phyloP scores from a whole-genome alignment of 2,329 filamentous ascomycete species.

The Xylaria multiplex region DNA sequence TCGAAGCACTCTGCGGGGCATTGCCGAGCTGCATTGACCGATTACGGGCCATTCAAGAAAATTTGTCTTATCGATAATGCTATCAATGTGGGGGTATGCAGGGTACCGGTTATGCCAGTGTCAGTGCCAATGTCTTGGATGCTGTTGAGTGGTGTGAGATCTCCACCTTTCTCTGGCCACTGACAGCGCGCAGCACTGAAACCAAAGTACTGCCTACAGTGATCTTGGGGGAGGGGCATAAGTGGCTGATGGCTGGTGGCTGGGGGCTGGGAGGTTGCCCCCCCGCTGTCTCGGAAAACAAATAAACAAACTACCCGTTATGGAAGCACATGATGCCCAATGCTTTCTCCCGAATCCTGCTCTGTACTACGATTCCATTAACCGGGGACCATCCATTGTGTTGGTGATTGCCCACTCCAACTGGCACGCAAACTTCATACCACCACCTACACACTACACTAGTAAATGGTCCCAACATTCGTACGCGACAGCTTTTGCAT shows the following conservation, averaged over 20 bases:
- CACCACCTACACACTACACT: slow-evolving; percentile 8
- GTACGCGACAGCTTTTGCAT: slow-evolving; percentile 35
- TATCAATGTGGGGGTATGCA: background rate
- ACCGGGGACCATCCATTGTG: slow-evolving; percentile 34
- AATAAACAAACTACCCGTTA: slow-evolving; percentile 53
- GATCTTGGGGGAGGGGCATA: slow-evolving; percentile 38
- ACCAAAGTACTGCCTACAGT: background rate
- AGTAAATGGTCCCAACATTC: slow-evolving; percentile 33
- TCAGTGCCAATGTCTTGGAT: too few relatives aligned
- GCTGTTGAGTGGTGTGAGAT: too few relatives aligned
- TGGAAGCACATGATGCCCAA: slow-evolving; percentile 41
- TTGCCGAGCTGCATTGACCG: slow-evolving; percentile 3
- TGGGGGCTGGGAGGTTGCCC: slow-evolving; percentile 36
- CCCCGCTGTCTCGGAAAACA: slow-evolving; percentile 43
- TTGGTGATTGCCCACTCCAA: slow-evolving; percentile 38
- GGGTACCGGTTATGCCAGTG: too few relatives aligned
- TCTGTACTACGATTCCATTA: slow-evolving; percentile 18
- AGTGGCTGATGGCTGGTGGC: slow-evolving; percentile 29
- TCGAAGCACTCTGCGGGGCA: slow-evolving; percentile 8
- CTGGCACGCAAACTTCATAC: slow-evolving; percentile 33
- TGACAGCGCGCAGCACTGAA: too few relatives aligned
- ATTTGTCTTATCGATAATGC: slow-evolving; percentile 27
- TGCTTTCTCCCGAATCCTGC: slow-evolving; percentile 15
- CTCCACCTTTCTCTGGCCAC: too few relatives aligned
- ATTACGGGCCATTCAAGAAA: slow-evolving; percentile 9